Evolutionary conservation across 2,329 filamentous ascomycete genomes (phyloP).

Genomic region (Aureobasidium vineae): DNA sequence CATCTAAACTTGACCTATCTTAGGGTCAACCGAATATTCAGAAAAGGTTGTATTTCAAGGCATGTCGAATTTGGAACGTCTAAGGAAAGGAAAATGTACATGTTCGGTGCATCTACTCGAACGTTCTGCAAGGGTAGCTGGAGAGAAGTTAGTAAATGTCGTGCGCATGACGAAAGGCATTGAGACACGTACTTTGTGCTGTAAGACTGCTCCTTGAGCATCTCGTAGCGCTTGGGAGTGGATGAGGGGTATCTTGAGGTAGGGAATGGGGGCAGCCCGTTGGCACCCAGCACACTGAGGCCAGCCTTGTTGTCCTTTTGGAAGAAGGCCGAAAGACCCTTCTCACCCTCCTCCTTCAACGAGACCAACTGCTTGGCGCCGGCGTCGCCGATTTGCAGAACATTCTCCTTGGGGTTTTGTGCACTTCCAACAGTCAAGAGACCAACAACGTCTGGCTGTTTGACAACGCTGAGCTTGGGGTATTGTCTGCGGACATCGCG

Average conservation of each 20-base stretch:
- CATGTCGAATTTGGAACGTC: slow-evolving; percentile 19
- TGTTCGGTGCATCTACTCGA: slow-evolving; percentile 35
- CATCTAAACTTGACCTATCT: neutral
- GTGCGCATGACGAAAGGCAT: neutral
- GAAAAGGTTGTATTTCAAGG: neutral
- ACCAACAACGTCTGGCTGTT: slow-evolving; percentile 79
- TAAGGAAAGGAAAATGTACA: slow-evolving; percentile 25
- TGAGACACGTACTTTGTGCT: slow-evolving; percentile 29
- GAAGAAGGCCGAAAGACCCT: slow-evolving; percentile 70
- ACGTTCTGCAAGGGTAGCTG: slow-evolving; percentile 50
- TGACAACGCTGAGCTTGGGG: slow-evolving; percentile 74
- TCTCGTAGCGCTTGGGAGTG: slow-evolving; percentile 66
- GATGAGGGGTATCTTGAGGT: slow-evolving; percentile 61
- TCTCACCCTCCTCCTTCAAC: slow-evolving; percentile 70
- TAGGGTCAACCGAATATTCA: neutral
- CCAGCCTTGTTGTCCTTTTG: slow-evolving; percentile 59
- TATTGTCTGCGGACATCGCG: slow-evolving; percentile 83
- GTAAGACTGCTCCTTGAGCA: slow-evolving; percentile 71
- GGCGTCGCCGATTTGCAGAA: slow-evolving; percentile 68
- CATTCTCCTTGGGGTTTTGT: slow-evolving; percentile 73
- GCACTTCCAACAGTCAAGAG: slow-evolving; percentile 83
- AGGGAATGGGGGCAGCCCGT: slow-evolving; percentile 84
- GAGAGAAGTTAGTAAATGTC: slow-evolving; percentile 31
- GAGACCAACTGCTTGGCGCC: slow-evolving; percentile 72
- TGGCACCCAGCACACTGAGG: slow-evolving; percentile 64